A percentile compares a stretch with the other conserved stretches of the same genome.
Conservation (phyloP, 805 yeast species). For the Metschnikowia kofuensis region DNA sequence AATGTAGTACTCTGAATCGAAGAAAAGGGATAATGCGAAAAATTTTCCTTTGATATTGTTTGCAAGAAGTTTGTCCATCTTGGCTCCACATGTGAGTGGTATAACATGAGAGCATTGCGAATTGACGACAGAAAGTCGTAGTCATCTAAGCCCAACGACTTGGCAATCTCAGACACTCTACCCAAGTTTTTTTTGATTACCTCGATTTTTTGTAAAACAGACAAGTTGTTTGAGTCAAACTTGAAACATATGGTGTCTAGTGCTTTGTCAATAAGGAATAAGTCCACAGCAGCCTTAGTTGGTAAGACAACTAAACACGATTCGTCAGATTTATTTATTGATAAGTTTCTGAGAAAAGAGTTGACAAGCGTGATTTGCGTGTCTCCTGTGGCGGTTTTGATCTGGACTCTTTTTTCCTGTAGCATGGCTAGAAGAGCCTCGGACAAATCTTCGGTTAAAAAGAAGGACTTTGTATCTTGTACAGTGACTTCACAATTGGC, state of each 20-base stretch:
- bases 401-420: background rate
- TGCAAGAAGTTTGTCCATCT: conserved; percentile 17
- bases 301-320: conserved; percentile 13
- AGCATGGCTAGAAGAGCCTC: conserved; percentile 2
- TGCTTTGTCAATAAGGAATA: conserved; percentile 1
- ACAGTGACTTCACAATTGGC: background rate
- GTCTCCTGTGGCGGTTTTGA: background rate
- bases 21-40: conserved; percentile 13
- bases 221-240: conserved; percentile 2
- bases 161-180: conserved; percentile 12
- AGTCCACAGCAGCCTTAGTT: conserved; percentile 11
- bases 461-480: background rate
- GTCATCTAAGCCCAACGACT: conserved; percentile 15
- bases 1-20: background rate
- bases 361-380: background rate
- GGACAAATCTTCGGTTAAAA: conserved; percentile 1
- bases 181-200: conserved; percentile 9
- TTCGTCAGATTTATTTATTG: background rate
- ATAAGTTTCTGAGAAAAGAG: background rate
- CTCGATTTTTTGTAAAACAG: conserved; percentile 2
- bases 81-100: conserved; percentile 19
- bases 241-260: background rate
- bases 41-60: conserved; percentile 3
- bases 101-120: conserved; percentile 20
- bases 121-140: conserved; percentile 16